Percentiles rank a stretch among this genome's conserved stretches.
These are phyloP conservation scores for Cyclotella cryptica DNA, from an alignment of 108 stramenopile species.

Conservation along the genomic window DNA sequence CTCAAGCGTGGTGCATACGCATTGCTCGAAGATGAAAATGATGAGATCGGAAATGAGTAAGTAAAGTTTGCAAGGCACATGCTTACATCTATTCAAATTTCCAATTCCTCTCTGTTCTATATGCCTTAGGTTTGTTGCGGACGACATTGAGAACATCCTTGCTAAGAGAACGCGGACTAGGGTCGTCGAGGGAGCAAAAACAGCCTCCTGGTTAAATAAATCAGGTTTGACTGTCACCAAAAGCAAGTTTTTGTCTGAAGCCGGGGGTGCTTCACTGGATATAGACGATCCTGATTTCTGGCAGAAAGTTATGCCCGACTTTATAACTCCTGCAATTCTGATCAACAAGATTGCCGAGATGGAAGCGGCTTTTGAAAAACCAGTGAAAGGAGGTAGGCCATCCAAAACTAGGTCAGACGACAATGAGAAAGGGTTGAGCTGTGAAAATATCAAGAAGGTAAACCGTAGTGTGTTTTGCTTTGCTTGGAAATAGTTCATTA, in stretches of 20 bases:
- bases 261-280: conserved; percentile 76
- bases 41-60: conserved; percentile 76
- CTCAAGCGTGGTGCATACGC: conserved; percentile 95
- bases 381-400: conserved; percentile 30
- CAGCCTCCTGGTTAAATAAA: conserved; percentile 91
- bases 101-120: not conserved
- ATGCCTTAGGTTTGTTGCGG: conserved; percentile 67
- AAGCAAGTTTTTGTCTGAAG: conserved; percentile 80
- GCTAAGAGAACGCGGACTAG: conserved; percentile 86
- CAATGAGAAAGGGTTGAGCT: conserved; percentile 44
- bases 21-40: conserved; percentile 85
- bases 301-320: conserved; percentile 96
- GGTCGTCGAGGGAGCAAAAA: conserved; percentile 91
- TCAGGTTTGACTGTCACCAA: conserved; percentile 83
- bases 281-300: conserved; percentile 93
- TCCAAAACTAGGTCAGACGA: conserved; percentile 27
- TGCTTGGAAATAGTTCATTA: not conserved
- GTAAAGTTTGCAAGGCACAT: not conserved
- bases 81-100: not conserved
- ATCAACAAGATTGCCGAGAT: conserved; percentile 44
- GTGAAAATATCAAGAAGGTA: conserved; percentile 73
- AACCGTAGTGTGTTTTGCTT: not conserved
- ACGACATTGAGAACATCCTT: conserved; percentile 93
- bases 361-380: conserved; percentile 48
- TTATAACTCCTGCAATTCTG: conserved; percentile 84